Percentiles rank a stretch among this genome's conserved stretches.
phyloP scores from a whole-genome alignment of 371 early-diverging fungal species.

The Lichtheimia corymbifera region DNA sequence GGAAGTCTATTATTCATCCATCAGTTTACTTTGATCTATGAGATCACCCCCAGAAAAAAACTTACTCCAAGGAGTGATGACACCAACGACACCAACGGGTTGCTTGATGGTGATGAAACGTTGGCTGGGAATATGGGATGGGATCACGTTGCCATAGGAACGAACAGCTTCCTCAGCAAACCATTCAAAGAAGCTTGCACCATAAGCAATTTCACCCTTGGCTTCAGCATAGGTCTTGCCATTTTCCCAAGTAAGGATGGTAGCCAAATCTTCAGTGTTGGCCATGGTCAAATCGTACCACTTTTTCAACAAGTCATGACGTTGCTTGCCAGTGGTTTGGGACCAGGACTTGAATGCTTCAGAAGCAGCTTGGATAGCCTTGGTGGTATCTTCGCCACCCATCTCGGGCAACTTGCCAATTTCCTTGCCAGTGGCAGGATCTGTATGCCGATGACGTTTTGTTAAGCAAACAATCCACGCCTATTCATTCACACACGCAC shows the following conservation, averaged over 20 bases:
- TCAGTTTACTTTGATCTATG: neutral
- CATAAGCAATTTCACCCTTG: slow-evolving; percentile 79
- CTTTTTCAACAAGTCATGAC: slow-evolving; percentile 64
- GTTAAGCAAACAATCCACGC: neutral
- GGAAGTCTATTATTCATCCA: slow-evolving; percentile 66
- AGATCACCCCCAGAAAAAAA: neutral
- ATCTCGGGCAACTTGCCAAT: slow-evolving; percentile 73
- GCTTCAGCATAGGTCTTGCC: slow-evolving; percentile 68
- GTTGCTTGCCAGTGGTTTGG: slow-evolving; percentile 59
- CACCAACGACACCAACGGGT: slow-evolving; percentile 84
- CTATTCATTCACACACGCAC: neutral
- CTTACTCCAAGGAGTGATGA: slow-evolving; percentile 92
- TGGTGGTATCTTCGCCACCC: slow-evolving; percentile 58
- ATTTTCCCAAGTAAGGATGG: slow-evolving; percentile 76
- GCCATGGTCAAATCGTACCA: slow-evolving; percentile 74
- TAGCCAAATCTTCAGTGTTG: slow-evolving; percentile 76
- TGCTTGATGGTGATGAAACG: slow-evolving; percentile 76
- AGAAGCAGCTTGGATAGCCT: slow-evolving; percentile 64
- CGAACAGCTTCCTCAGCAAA: slow-evolving; percentile 87
- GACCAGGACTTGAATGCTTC: slow-evolving; percentile 67
- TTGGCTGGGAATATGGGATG: slow-evolving; percentile 55
- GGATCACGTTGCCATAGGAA: slow-evolving; percentile 80
- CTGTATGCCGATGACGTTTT: slow-evolving; percentile 22
- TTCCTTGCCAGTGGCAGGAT: slow-evolving; percentile 69
- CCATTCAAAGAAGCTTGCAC: slow-evolving; percentile 82